These are phyloP conservation scores for Aspergillus quadricinctus DNA, from an alignment of 2,329 filamentous ascomycete species.

Conservation along the genomic window DNA sequence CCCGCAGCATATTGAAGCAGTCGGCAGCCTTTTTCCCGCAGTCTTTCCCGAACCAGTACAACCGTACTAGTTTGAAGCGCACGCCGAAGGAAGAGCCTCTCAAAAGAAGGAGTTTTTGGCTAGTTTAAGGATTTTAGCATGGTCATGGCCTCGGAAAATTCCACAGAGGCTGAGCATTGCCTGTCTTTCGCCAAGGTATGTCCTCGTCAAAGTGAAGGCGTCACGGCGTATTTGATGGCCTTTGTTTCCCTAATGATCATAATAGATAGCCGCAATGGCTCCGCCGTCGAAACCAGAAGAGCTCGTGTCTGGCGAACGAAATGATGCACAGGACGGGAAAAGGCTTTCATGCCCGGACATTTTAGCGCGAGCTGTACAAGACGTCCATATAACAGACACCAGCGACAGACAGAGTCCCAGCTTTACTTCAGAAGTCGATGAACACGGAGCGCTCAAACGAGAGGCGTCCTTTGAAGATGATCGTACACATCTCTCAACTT, in stretches of 20 bases:
- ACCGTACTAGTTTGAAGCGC: constrained; percentile 14
- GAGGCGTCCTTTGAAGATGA: constrained; percentile 43
- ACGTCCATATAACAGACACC: constrained; percentile 26
- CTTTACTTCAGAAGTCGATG: constrained; percentile 25
- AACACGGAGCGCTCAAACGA: constrained; percentile 29
- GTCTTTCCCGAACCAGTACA: constrained; percentile 15
- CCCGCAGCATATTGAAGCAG: constrained; percentile 19
- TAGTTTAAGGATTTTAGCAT: constrained; percentile 3
- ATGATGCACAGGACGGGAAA: constrained; percentile 17
- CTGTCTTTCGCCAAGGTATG: constrained; percentile 74
- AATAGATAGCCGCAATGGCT: constrained; percentile 43
- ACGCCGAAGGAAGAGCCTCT: constrained; percentile 4
- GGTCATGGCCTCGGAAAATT: constrained; percentile 31
- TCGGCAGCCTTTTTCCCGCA: constrained; percentile 17
- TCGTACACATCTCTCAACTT: constrained; percentile 50
- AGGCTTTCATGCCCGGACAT: constrained; percentile 14
- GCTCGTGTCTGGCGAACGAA: constrained; percentile 23
- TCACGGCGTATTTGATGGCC: constrained; percentile 1
- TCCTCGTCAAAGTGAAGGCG: not conserved
- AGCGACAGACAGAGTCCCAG: constrained; percentile 23
- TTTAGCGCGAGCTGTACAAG: constrained; percentile 31
- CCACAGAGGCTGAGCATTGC: constrained; percentile 26
- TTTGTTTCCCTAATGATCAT: not conserved
- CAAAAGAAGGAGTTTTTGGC: constrained; percentile 2
- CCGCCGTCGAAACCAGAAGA: constrained; percentile 26